phyloP scores from a whole-genome alignment of 257 asterid species.

The Capsicum pubescens region DNA sequence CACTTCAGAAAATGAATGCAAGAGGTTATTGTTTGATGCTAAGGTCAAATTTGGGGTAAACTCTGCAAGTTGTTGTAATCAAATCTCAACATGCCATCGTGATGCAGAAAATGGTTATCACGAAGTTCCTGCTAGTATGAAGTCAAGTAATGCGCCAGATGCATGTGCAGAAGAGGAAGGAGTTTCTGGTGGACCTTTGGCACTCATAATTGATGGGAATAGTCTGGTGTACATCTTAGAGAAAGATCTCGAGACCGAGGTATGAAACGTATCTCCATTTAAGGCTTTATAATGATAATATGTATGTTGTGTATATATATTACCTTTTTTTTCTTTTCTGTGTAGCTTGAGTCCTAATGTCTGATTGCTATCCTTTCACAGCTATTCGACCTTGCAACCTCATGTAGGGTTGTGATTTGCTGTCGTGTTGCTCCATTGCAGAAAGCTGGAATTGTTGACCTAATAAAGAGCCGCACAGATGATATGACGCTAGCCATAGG shows the following conservation, averaged over 20 bases:
- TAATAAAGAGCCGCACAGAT: conserved; percentile 89
- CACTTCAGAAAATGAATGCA: conserved; percentile 86
- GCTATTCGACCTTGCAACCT: conserved; percentile 92
- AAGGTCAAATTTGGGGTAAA: conserved; percentile 64
- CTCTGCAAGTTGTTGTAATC: conserved; percentile 43
- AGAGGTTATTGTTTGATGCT: conserved; percentile 78
- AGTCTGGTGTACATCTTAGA: conserved; percentile 95
- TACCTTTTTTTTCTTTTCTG: background rate
- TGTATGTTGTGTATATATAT: background rate
- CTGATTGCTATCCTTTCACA: conserved; percentile 47
- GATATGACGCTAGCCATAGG: conserved; percentile 99
- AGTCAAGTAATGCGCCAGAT: conserved; percentile 49
- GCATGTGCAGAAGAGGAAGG: conserved; percentile 51
- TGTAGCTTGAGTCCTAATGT: conserved; percentile 39
- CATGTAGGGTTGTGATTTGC: conserved; percentile 89
- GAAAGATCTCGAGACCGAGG: conserved; percentile 91
- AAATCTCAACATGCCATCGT: conserved; percentile 44
- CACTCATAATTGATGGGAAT: conserved; percentile 97
- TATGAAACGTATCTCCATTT: conserved; percentile 39
- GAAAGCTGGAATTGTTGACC: conserved; percentile 97
- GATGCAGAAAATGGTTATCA: conserved; percentile 55
- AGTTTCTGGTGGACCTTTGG: conserved; percentile 55
- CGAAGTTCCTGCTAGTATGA: conserved; percentile 56
- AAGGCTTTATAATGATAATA: conserved; percentile 7
- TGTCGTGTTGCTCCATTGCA: conserved; percentile 99